Conservation (phyloP, 805 yeast species). For the Pichia insulana region DNA sequence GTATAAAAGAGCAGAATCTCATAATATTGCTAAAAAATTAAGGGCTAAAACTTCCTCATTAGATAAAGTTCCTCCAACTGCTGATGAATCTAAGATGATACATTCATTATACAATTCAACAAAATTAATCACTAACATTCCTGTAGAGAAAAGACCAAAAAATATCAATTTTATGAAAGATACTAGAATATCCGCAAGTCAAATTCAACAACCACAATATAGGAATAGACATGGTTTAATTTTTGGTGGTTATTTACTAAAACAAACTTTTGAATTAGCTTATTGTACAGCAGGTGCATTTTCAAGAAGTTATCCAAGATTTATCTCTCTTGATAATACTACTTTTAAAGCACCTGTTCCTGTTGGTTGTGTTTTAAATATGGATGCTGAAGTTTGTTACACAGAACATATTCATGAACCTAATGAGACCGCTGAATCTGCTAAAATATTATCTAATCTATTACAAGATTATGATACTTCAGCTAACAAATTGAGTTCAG, state of each 20-base stretch:
- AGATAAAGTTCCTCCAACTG: constrained; percentile 64
- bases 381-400: constrained; percentile 77
- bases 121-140: constrained; percentile 28
- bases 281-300: constrained; percentile 90
- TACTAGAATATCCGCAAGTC: constrained; percentile 62
- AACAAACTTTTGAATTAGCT: constrained; percentile 90
- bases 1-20: constrained; percentile 81
- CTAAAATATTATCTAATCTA: constrained; percentile 16
- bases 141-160: constrained; percentile 32
- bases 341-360: constrained; percentile 94
- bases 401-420: constrained; percentile 63
- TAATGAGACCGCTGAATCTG: constrained; percentile 21
- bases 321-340: constrained; percentile 82
- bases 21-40: constrained; percentile 77
- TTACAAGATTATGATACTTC: constrained; percentile 44
- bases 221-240: constrained; percentile 93
- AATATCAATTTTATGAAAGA: constrained; percentile 61
- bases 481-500: constrained; percentile 44
- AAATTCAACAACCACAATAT: constrained; percentile 94
- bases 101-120: constrained; percentile 67
- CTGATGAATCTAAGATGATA: constrained; percentile 62
- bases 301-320: constrained; percentile 77
- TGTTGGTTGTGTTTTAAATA: constrained; percentile 80
- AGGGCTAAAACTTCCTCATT: constrained; percentile 59
- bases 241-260: constrained; percentile 87